Conservation (phyloP, 371 early-diverging fungal species). For the Sporodiniella umbellata region DNA sequence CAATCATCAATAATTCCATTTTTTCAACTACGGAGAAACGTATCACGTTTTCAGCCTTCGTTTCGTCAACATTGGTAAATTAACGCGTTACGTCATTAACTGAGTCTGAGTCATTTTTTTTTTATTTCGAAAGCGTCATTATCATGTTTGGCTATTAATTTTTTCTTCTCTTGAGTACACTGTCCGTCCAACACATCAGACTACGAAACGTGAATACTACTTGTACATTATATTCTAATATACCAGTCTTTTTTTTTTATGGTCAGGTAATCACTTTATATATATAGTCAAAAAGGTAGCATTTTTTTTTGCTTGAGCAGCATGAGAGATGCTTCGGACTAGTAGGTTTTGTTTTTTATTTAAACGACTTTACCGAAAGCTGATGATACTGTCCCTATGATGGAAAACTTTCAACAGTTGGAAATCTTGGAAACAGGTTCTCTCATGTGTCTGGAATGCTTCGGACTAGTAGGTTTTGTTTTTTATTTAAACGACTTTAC, state of each 20-base stretch:
- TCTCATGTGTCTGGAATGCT: no score
- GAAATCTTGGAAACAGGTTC: no score
- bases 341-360: no score
- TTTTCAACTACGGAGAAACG: conserved; percentile 1
- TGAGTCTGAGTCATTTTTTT: conserved; percentile 3
- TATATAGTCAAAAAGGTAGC: not conserved
- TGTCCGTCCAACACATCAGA: conserved; percentile 4
- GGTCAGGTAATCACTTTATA: conserved; percentile 6
- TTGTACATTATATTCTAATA: conserved; percentile 6
- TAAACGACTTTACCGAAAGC: no score
- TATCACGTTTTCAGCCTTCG: no score
- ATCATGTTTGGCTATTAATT: not conserved
- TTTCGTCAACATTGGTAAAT: no score
- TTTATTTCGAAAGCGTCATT: conserved; percentile 2
- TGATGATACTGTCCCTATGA: no score
- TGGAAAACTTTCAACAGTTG: no score
- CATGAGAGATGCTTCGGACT: no score
- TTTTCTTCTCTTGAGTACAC: conserved; percentile 4
- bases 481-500: no score
- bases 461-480: no score
- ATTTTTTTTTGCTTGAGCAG: conserved; percentile 4
- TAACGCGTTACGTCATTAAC: conserved; percentile 6
- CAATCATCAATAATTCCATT: conserved; percentile 1
- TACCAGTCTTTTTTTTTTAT: conserved; percentile 4
- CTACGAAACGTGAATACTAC: conserved; percentile 6